A percentile compares a stretch with the other conserved stretches of the same genome.
Conservation (phyloP, 2,329 filamentous ascomycete genomes). For the Calonectria hawksworthii region DNA sequence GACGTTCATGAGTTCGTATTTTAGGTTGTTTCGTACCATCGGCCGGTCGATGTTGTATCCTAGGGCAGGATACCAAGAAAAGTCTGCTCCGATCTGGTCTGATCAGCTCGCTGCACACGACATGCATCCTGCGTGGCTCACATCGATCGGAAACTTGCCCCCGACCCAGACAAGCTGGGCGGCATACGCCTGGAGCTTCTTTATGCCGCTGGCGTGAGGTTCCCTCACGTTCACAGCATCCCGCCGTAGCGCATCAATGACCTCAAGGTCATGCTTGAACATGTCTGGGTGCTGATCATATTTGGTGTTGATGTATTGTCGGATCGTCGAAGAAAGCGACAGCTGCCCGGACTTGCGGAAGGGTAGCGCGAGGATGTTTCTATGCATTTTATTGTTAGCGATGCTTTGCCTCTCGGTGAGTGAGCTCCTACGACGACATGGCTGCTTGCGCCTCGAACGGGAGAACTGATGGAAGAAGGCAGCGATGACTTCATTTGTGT, state of each 20-base stretch:
- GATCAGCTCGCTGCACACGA: not conserved
- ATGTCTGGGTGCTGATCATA: slow-evolving; percentile 99
- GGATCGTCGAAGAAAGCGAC: slow-evolving; percentile 85
- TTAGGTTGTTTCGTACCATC: slow-evolving; percentile 74
- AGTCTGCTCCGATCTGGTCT: slow-evolving; percentile 89
- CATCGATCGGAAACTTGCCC: slow-evolving; percentile 96
- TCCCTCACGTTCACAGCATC: slow-evolving; percentile 93
- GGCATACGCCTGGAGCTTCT: slow-evolving; percentile 91
- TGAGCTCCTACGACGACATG: slow-evolving; percentile 48
- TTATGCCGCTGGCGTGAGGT: slow-evolving; percentile 87
- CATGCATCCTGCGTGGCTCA: slow-evolving; percentile 52
- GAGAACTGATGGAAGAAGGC: slow-evolving; percentile 27
- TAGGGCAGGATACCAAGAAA: slow-evolving; percentile 94
- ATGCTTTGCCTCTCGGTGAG: not conserved
- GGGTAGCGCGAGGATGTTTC: slow-evolving; percentile 82
- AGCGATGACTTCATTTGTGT: slow-evolving; percentile 44
- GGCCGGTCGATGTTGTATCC: slow-evolving; percentile 89
- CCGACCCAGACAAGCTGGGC: slow-evolving; percentile 94
- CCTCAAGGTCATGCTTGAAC: slow-evolving; percentile 88
- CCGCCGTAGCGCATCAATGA: slow-evolving; percentile 85
- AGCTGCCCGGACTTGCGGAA: slow-evolving; percentile 89
- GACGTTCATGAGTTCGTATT: slow-evolving; percentile 91
- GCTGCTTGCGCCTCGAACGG: slow-evolving; percentile 2
- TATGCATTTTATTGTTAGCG: slow-evolving; percentile 43
- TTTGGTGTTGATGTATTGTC: slow-evolving; percentile 96